Evolutionary conservation across 106 monocot genomes (phyloP).

Genomic region (Dendrobium chrysotoxum): DNA sequence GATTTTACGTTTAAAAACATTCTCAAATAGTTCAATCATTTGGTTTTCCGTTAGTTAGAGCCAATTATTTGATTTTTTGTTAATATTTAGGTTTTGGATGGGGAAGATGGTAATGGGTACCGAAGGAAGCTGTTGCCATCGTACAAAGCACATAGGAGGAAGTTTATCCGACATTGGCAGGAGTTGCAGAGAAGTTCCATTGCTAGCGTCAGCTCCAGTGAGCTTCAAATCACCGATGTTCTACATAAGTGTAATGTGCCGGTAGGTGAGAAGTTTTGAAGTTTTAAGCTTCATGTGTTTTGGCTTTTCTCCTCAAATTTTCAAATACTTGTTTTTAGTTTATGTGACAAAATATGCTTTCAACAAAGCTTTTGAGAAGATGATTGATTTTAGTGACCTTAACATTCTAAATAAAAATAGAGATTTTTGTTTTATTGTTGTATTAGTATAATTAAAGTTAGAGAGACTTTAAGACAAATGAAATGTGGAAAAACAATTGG

Average conservation of each 20-base stretch:
- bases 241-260: slow-evolving; percentile 77
- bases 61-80: slow-evolving; percentile 1
- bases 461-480: too few relatives aligned
- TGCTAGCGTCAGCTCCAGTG: slow-evolving; percentile 10
- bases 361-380: too few relatives aligned
- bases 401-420: too few relatives aligned
- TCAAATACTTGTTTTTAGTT: too few relatives aligned
- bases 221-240: slow-evolving; percentile 38
- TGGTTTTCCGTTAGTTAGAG: neutral
- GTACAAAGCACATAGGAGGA: slow-evolving; percentile 77
- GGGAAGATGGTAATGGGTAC: slow-evolving; percentile 75
- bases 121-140: slow-evolving; percentile 75
- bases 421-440: too few relatives aligned
- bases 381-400: too few relatives aligned
- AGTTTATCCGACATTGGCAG: neutral
- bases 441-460: too few relatives aligned
- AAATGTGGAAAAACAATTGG: too few relatives aligned
- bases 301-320: neutral
- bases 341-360: too few relatives aligned
- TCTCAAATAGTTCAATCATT: neutral
- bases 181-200: slow-evolving; percentile 4
- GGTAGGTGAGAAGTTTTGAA: slow-evolving; percentile 33
- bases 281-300: neutral
- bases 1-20: neutral
- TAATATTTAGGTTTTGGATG: slow-evolving; percentile 69